Evolutionary conservation across 768 basidiomycete genomes (phyloP).

Genomic region (Pholiota molesta): DNA sequence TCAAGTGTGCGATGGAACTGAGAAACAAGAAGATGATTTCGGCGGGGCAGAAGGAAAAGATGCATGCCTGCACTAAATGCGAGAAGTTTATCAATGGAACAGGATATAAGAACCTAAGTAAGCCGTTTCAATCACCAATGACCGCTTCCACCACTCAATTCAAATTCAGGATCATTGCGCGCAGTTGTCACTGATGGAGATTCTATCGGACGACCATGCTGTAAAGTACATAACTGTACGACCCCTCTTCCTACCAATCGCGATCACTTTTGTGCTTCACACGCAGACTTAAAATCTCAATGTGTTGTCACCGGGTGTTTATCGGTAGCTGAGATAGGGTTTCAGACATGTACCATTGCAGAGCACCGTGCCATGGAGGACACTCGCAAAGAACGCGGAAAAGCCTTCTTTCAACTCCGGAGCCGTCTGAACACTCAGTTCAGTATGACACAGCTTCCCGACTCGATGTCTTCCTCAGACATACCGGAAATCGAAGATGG

Average conservation of each 20-base stretch:
- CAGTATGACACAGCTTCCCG: constrained; percentile 1
- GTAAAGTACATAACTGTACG: constrained; percentile 15
- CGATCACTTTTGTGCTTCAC: constrained; percentile 8
- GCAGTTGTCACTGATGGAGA: constrained; percentile 5
- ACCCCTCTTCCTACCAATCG: constrained; percentile 12
- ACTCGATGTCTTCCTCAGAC: background rate
- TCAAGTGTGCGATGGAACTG: constrained; percentile 16
- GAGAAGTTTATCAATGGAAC: constrained; percentile 7
- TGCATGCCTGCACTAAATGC: constrained; percentile 17
- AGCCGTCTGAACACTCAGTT: constrained; percentile 6
- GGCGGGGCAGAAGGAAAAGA: constrained; percentile 10
- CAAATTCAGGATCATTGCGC: too few relatives aligned
- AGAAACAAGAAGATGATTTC: constrained; percentile 9
- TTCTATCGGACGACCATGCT: constrained; percentile 17
- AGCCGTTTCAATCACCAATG: too few relatives aligned
- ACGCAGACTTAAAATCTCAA: too few relatives aligned
- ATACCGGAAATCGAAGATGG: too few relatives aligned
- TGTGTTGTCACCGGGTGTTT: too few relatives aligned
- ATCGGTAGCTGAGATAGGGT: too few relatives aligned
- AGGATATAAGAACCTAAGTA: background rate
- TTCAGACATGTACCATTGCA: too few relatives aligned
- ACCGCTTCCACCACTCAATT: too few relatives aligned
- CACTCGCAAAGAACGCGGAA: constrained; percentile 8
- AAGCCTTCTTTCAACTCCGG: constrained; percentile 10
- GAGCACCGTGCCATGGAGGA: background rate